These are phyloP conservation scores for Tolypocladium paradoxum DNA, from an alignment of 2,329 filamentous ascomycete species.

Conservation along the genomic window DNA sequence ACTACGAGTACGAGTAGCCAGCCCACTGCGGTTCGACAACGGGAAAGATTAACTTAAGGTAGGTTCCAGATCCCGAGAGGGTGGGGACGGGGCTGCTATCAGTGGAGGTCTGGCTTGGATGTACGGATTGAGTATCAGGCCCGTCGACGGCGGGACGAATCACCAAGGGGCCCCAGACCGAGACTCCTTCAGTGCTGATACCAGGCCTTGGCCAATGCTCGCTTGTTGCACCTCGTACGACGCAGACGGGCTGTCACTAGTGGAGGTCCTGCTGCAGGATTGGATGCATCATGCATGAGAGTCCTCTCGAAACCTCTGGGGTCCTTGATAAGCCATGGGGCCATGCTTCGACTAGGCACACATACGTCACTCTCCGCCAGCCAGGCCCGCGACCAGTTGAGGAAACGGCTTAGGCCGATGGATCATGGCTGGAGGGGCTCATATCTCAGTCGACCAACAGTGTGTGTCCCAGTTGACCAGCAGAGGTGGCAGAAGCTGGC, in stretches of 20 bases:
- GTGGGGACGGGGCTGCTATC: neutral
- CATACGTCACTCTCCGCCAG: neutral
- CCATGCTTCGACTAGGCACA: neutral
- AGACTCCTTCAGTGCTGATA: too few relatives aligned
- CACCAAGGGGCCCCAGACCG: neutral
- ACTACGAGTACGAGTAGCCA: too few relatives aligned
- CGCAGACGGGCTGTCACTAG: neutral
- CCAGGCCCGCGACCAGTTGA: neutral
- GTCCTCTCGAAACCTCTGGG: too few relatives aligned
- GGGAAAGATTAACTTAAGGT: neutral
- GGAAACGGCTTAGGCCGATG: neutral
- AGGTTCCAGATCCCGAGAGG: neutral
- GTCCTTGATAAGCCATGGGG: too few relatives aligned
- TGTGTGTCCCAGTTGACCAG: too few relatives aligned
- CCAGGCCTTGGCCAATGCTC: too few relatives aligned
- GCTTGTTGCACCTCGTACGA: neutral
- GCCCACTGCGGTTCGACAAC: neutral
- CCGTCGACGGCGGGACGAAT: neutral
- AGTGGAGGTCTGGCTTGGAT: neutral
- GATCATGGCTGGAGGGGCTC: too few relatives aligned
- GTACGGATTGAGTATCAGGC: neutral
- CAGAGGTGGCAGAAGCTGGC: too few relatives aligned
- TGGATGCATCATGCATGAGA: too few relatives aligned
- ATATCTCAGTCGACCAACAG: neutral
- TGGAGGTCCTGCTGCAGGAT: neutral